Conservation (phyloP, 768 basidiomycete genomes). For the Coprinopsis cinerea region DNA sequence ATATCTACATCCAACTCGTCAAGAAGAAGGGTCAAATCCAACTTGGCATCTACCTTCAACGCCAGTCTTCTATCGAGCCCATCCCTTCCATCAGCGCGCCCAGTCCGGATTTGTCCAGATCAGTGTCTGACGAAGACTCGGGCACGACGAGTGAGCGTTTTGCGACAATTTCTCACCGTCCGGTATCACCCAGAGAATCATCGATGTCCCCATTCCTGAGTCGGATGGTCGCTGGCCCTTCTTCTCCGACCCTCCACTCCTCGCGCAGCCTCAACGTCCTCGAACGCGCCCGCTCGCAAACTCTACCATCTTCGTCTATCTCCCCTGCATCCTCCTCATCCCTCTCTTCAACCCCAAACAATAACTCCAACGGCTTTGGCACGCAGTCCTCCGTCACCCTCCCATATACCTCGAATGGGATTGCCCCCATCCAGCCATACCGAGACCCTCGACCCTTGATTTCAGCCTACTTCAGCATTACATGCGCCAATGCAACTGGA, state of each 20-base stretch:
- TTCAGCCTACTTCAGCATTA: conserved; percentile 78
- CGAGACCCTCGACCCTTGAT: conserved; percentile 68
- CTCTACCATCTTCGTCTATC: conserved; percentile 13
- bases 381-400: conserved; percentile 19
- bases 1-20: conserved; percentile 85
- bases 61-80: conserved; percentile 76
- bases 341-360: conserved; percentile 15
- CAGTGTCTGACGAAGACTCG: background rate
- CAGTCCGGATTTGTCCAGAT: conserved; percentile 13
- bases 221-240: conserved; percentile 25
- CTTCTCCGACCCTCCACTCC: conserved; percentile 42
- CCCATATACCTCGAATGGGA: conserved; percentile 11
- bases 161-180: background rate
- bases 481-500: conserved; percentile 76
- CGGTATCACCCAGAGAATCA: conserved; percentile 5
- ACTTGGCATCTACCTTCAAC: conserved; percentile 83
- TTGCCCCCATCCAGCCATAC: conserved; percentile 59
- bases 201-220: background rate
- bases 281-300: conserved; percentile 12
- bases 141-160: background rate
- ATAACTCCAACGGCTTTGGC: too few species aligned
- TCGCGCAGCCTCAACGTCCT: conserved; percentile 39
- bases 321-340: conserved; percentile 20
- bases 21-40: conserved; percentile 72
- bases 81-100: conserved; percentile 70